Evolutionary conservation across 2,329 filamentous ascomycete species (phyloP).

Genomic region (Beauveria medogensis): DNA sequence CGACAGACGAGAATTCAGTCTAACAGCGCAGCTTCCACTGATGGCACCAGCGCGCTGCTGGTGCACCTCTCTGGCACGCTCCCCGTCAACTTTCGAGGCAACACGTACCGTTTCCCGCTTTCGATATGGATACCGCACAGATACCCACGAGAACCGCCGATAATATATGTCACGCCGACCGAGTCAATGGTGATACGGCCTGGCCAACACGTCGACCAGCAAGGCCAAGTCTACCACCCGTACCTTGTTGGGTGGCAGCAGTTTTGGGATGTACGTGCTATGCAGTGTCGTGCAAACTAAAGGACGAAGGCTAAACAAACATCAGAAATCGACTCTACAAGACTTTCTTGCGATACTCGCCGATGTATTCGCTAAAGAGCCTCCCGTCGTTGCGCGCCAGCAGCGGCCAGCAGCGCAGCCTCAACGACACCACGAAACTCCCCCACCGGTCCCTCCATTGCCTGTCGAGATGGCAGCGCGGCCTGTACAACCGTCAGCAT

Average conservation of each 20-base stretch:
- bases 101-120: conserved; percentile 83
- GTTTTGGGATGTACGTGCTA: conserved; percentile 73
- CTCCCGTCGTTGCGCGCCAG: conserved; percentile 74
- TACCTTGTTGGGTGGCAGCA: conserved; percentile 85
- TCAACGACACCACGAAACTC: conserved; percentile 31
- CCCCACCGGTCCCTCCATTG: conserved; percentile 64
- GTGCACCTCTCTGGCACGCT: conserved; percentile 81
- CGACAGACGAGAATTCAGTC: conserved; percentile 9
- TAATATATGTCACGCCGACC: conserved; percentile 82
- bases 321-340: conserved; percentile 69
- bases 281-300: not conserved
- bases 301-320: conserved; percentile 14
- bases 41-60: conserved; percentile 77
- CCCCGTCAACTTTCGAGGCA: conserved; percentile 84
- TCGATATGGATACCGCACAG: conserved; percentile 88
- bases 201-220: conserved; percentile 89
- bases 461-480: conserved; percentile 53
- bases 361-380: conserved; percentile 89
- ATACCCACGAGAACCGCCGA: conserved; percentile 78
- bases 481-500: conserved; percentile 26
- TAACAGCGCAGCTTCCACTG: conserved; percentile 64
- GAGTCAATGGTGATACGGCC: conserved; percentile 83
- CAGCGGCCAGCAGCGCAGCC: conserved; percentile 35
- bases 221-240: conserved; percentile 91
- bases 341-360: conserved; percentile 77